Evolutionary conservation across 2,329 filamentous ascomycete species (phyloP).

Genomic region (Aspergillus proliferans): DNA sequence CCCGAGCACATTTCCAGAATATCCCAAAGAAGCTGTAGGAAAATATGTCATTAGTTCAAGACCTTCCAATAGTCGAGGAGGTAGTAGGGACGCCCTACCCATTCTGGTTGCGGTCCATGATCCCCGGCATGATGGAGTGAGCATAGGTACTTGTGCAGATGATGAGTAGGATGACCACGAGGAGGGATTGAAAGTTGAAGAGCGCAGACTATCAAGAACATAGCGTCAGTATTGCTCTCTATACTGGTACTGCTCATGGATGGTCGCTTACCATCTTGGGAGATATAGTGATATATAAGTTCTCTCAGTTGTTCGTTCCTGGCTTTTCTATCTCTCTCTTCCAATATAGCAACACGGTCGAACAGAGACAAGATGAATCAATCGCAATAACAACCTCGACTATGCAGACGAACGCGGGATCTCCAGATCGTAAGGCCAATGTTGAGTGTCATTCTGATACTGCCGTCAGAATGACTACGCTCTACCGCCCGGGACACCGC

Average conservation of each 20-base stretch:
- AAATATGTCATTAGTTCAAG: conserved; percentile 4
- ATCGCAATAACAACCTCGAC: too few species aligned
- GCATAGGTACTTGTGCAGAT: conserved; percentile 95
- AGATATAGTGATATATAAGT: neutral
- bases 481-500: conserved; percentile 4
- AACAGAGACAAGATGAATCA: too few species aligned
- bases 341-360: too few species aligned
- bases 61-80: neutral
- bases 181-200: conserved; percentile 97
- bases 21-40: conserved; percentile 64
- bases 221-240: neutral
- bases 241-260: neutral
- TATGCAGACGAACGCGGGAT: too few species aligned
- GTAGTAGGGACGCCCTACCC: conserved; percentile 52
- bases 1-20: conserved; percentile 91
- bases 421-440: too few species aligned
- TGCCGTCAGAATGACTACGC: neutral
- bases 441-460: neutral
- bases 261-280: conserved; percentile 26
- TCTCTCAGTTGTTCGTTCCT: conserved; percentile 1
- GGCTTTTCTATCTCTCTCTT: neutral
- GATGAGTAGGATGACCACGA: conserved; percentile 87
- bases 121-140: conserved; percentile 79
- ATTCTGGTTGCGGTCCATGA: conserved; percentile 89
- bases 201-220: conserved; percentile 66